Evolutionary conservation across 495 filamentous ascomycete genomes (phyloP), one percentile per base, ranked within the genome.

Genomic region (Antarctomyces pellizariae): DNA sequence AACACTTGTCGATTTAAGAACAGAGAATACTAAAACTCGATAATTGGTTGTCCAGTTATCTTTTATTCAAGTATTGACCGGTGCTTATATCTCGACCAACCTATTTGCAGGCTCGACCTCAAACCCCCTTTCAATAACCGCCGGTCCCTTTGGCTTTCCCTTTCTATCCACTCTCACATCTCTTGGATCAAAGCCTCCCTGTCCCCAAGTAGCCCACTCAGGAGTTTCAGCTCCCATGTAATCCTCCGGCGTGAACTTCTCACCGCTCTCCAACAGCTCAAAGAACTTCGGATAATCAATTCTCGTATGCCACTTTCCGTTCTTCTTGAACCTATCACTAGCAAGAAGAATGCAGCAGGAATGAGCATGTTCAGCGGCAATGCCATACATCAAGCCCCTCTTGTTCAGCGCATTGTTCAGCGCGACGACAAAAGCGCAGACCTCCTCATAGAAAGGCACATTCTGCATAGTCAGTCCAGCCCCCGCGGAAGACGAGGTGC

Each of bases 281-380:
- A 92, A 93, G 59, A 93, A 95, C 29, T 59, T 66, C 21, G 71
- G 63, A 46, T 91, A 95, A 39, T 90, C 73, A 39, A 95, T 95
- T 12, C 71, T 49, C 9, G 84, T 90, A 40, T 83, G 76, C 84
- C 84, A 95, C 48, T 65, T 75, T 0, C 67, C 72, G 26, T 76
- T 57, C 16, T 55, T 52, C 13, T 52, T 39, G 50, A 92, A 95
- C 6, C 77, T 49, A 24, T 69, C 62, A 33, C 71, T 74, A 1
- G 78, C 84, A 19, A 95, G 56, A 18, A 95, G 53, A 8, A 82
- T 67, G 40, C 84, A 95, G 51, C 84, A 95, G 39, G 75, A 84
- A 31, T 95, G 84, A 7, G 74, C 73, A 44, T 95, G 84, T 50
- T 95, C 84, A 3, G 84, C 84, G 1, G 76, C 84, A 36, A 95